Evolutionary conservation across 2,329 filamentous ascomycete genomes (phyloP), one percentile per base, ranked within the genome.

Genomic region (Exserohilum rostratum): DNA sequence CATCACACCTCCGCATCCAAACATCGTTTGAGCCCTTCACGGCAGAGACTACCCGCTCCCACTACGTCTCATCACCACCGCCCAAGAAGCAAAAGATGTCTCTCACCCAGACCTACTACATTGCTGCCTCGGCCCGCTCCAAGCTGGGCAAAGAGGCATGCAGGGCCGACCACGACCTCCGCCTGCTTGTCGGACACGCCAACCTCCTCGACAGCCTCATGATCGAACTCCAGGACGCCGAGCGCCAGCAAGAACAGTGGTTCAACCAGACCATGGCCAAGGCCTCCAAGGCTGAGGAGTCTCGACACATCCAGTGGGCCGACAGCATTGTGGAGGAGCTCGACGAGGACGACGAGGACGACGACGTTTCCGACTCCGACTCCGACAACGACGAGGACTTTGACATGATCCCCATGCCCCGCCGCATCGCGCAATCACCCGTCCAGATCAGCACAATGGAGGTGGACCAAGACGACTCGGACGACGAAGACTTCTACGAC

Each of bases 151-250:
- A 85, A 62, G 93, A 98, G 82, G 95, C 95, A 81, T 87, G 88
- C 78, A 89, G 89, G 71, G 83, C 91, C 69, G 93, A 98, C 76
- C 95, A 98, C 84, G 88, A 98, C 82, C 90, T 99, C 61, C 88
- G 93, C 74, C 87, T 96, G 40, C 89, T 99, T 57, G 95, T 99
- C 69, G 95, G 93, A 71, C 95, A 99, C 79, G 95, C 95, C 82
- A 99, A 98, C 84, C 89, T 98, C 43, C 90, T 99, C 76, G 95
- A 99, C 80, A 89, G 88, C 35, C 82, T 99, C 73, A 98, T 98
- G 95, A 77, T 88, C 59, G 85, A 95, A 66, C 90, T 99, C 55
- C 90, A 92, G 77, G 91, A 96, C 55, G 93, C 93, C 73, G 95
- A 98, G 83, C 87, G 88, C 68, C 92, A 97, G 78, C 95, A 98